phyloP scores from a whole-genome alignment of 2,329 filamentous ascomycete species.

The Hirsutella rhossiliensis region DNA sequence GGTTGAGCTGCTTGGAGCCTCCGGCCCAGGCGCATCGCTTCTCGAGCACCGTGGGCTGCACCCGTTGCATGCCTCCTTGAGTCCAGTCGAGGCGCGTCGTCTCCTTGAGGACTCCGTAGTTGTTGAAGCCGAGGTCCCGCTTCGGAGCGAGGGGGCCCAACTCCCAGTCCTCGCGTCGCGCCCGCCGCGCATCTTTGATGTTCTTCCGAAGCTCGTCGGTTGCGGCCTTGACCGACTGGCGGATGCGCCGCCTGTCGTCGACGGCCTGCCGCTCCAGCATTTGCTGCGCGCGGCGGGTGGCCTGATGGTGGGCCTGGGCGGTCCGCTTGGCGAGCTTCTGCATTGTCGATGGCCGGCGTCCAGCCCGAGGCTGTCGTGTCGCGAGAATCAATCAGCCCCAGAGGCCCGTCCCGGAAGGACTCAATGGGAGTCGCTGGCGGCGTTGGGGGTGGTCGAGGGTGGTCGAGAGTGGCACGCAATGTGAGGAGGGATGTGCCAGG shows the following conservation, averaged over 20 bases:
- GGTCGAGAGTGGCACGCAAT: no score
- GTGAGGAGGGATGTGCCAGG: no score
- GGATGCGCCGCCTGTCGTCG: conserved; percentile 16
- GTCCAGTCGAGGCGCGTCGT: conserved; percentile 23
- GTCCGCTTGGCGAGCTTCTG: conserved; percentile 60
- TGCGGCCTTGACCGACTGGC: conserved; percentile 17
- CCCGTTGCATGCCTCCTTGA: conserved; percentile 15
- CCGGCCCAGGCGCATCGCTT: conserved; percentile 44
- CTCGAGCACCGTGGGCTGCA: conserved; percentile 22
- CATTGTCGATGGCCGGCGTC: conserved; percentile 30
- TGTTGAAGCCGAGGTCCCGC: conserved; percentile 53
- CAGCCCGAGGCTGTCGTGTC: neutral
- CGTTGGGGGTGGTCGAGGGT: no score
- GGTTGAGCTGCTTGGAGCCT: conserved; percentile 42
- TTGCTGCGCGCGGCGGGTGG: conserved; percentile 33
- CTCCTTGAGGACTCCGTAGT: conserved; percentile 43
- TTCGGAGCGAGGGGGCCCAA: conserved; percentile 69
- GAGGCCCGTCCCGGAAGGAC: no score
- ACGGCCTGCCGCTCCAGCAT: conserved; percentile 17
- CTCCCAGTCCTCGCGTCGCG: conserved; percentile 64
- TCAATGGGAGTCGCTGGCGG: no score
- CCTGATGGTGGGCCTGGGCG: conserved; percentile 54
- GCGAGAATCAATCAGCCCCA: no score
- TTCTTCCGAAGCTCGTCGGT: conserved; percentile 21
- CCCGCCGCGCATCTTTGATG: conserved; percentile 28